Conservation (phyloP, 352 stramenopile genomes). For the Globisporangium apiculatum region DNA sequence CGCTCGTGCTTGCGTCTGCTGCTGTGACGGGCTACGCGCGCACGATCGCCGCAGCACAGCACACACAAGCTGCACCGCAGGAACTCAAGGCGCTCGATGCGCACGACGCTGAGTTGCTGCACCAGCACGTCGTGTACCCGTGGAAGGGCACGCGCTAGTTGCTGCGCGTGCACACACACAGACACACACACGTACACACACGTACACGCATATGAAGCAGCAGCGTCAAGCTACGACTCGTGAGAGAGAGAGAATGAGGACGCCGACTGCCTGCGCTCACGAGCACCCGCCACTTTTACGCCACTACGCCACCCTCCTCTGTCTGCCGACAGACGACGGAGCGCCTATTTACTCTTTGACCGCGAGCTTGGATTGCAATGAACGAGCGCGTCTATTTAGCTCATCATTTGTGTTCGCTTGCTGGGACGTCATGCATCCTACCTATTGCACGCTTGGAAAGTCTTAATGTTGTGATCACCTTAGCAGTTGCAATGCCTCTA, state of each 20-base stretch:
- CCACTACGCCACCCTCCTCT: neutral
- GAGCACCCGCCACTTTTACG: neutral
- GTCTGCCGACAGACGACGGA: neutral
- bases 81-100: conserved; percentile 14
- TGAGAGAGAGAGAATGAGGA: too few species aligned
- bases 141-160: conserved; percentile 63
- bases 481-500: too few species aligned
- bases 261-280: neutral
- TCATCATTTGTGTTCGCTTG: neutral
- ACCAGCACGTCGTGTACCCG: conserved; percentile 55
- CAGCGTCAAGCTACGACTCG: too few species aligned
- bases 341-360: neutral
- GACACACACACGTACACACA: too few species aligned
- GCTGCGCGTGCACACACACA: neutral
- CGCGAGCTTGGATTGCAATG: neutral
- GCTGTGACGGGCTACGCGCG: conserved; percentile 60
- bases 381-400: neutral
- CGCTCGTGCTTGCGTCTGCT: conserved; percentile 54
- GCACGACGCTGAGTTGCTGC: conserved; percentile 36
- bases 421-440: too few species aligned
- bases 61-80: conserved; percentile 30
- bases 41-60: conserved; percentile 25
- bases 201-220: neutral
- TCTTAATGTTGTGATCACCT: too few species aligned
- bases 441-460: too few species aligned